Evolutionary conservation across 768 basidiomycete species (phyloP), one percentile per base, ranked within the genome.

Genomic region (Agrocybe pediades): DNA sequence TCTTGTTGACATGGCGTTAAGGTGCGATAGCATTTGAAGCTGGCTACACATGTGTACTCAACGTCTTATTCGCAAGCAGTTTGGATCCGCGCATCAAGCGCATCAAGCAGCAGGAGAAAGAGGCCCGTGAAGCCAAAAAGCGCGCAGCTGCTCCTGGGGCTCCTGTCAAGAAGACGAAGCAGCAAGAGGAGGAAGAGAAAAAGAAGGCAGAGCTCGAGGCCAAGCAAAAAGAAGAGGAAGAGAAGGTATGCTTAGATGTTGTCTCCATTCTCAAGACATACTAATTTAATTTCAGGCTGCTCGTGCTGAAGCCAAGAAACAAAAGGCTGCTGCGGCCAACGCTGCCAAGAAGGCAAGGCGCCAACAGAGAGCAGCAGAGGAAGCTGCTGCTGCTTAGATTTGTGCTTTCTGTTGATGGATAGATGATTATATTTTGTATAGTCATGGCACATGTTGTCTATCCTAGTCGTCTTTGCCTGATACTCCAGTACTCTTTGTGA

Each of bases 31-130:
- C 16, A 21, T 26, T 44, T 41, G 9, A 8, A 42, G 3, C 13
- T 48, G 20, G 23, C 16, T 41, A 30, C 23, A 33, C 41, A 20
- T 21, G 25, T 19, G 19, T 17, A 9, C 24, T 42, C 20, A 29
- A 27, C 27, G 15, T 48, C 24, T 36, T 6, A 5, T 36, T 49
- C 6, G n/a, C n/a, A n/a, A n/a, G n/a, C 64, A 79, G 76, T 59
- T 70, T 86, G 52, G 96, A 99, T 69, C 96, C 96, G 21, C 90
- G 96, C 58, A 97, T 99, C 79, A 98, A 94, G 75, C 82, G 92
- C 51, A 95, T 97, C 81, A 96, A 95, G 71, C 90, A 92, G 62
- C 85, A 96, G 67, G 96, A 98, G 73, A 98, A 98, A 71, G 93
- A 90, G 57, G 91, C 91, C 0, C 80, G 94, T 9, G 94, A 95